phyloP scores from a whole-genome alignment of 169 alveolate genomes.

The Plasmodium yoelii region DNA sequence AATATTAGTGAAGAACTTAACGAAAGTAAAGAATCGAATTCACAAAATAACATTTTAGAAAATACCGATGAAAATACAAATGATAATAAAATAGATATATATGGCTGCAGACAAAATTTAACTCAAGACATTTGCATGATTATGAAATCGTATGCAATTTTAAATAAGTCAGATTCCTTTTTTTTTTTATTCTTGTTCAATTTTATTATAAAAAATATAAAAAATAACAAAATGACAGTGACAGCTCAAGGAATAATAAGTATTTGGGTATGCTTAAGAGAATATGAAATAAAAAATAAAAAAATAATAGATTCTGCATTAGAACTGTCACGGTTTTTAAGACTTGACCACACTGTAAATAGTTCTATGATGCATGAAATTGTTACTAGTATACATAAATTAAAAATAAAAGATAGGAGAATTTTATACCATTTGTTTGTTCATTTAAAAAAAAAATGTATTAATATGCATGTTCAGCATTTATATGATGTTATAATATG shows the following conservation, averaged over 20 bases:
- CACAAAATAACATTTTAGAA: slow-evolving; percentile 33
- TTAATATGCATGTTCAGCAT: slow-evolving; percentile 85
- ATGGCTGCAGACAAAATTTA: slow-evolving; percentile 61
- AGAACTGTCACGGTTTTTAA: slow-evolving; percentile 84
- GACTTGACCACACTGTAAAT: slow-evolving; percentile 87
- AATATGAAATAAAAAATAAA: slow-evolving; percentile 78
- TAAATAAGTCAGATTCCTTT: slow-evolving; percentile 73
- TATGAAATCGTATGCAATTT: slow-evolving; percentile 72
- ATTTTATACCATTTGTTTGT: slow-evolving; percentile 83
- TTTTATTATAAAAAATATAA: slow-evolving; percentile 66
- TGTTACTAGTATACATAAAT: slow-evolving; percentile 76
- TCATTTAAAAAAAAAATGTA: slow-evolving; percentile 84
- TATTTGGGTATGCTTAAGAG: slow-evolving; percentile 82
- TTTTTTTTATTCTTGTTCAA: slow-evolving; percentile 69
- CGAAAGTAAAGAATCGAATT: slow-evolving; percentile 32
- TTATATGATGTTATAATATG: slow-evolving; percentile 78
- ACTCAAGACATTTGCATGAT: slow-evolving; percentile 73
- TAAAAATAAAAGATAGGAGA: slow-evolving; percentile 81
- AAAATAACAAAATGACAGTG: slow-evolving; percentile 67
- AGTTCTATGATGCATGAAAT: slow-evolving; percentile 85
- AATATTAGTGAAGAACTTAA: slow-evolving; percentile 7
- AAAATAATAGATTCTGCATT: slow-evolving; percentile 78
- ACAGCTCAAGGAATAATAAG: slow-evolving; percentile 86
- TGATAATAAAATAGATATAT: slow-evolving; percentile 65
- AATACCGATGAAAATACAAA: slow-evolving; percentile 29